Conservation (phyloP, 2,329 filamentous ascomycete genomes). For the Ophiostoma himal-ulmi region DNA sequence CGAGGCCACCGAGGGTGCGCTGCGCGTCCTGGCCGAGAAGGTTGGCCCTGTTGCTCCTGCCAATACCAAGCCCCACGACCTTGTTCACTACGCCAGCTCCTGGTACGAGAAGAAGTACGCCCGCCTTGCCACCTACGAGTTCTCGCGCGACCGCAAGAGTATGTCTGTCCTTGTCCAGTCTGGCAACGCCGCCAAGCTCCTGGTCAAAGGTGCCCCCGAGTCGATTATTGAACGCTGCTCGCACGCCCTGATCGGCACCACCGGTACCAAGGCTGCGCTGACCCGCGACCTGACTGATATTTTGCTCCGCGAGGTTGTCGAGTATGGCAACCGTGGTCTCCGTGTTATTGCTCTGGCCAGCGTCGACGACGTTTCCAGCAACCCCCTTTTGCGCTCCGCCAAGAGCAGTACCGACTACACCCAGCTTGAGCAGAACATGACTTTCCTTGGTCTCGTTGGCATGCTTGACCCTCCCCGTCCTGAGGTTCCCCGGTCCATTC, state of each 20-base stretch:
- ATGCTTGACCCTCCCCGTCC: constrained; percentile 96
- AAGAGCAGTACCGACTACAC: constrained; percentile 79
- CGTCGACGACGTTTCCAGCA: constrained; percentile 66
- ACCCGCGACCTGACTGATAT: constrained; percentile 62
- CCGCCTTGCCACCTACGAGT: constrained; percentile 84
- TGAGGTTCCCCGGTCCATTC: constrained; percentile 80
- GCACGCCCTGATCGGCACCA: constrained; percentile 67
- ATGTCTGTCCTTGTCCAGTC: constrained; percentile 90
- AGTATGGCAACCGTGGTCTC: constrained; percentile 87
- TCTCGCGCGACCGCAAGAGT: constrained; percentile 95
- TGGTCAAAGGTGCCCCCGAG: constrained; percentile 96
- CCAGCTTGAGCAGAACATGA: constrained; percentile 88
- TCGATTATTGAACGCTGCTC: constrained; percentile 90
- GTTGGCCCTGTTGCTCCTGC: constrained; percentile 70
- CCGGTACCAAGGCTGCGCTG: constrained; percentile 71
- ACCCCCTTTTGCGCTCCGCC: constrained; percentile 65
- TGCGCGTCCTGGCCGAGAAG: constrained; percentile 89
- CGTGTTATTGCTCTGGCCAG: constrained; percentile 91
- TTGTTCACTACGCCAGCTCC: constrained; percentile 74
- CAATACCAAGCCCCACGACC: constrained; percentile 51
- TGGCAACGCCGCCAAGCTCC: constrained; percentile 63
- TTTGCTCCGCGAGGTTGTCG: constrained; percentile 71
- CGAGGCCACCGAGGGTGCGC: constrained; percentile 89
- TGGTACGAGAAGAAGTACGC: constrained; percentile 73
- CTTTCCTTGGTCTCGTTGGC: constrained; percentile 83